phyloP scores from a whole-genome alignment of 176 grass and related monocot species.

The Areca catechu region DNA sequence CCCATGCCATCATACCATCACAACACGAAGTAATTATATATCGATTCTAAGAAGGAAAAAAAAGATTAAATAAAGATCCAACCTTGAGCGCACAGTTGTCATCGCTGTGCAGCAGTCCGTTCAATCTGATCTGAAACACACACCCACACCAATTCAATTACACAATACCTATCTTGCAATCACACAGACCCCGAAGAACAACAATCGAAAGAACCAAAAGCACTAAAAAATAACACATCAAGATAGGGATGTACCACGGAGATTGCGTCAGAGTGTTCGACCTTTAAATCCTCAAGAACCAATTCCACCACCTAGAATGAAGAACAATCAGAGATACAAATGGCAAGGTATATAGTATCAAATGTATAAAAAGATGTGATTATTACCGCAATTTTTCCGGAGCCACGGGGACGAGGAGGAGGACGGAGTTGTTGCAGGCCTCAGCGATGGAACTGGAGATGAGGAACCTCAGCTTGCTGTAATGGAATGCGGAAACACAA shows the following conservation, averaged over 20 bases:
- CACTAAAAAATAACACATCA: background rate
- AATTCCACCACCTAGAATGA: constrained; percentile 59
- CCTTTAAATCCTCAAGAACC: constrained; percentile 75
- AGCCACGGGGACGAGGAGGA: constrained; percentile 64
- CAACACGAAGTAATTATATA: background rate
- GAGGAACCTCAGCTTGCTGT: constrained; percentile 73
- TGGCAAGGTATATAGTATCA: no score
- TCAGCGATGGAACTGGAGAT: constrained; percentile 62
- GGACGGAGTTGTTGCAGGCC: constrained; percentile 68
- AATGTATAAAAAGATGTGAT: background rate
- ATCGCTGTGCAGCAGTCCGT: constrained; percentile 77
- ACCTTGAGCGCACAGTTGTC: constrained; percentile 80
- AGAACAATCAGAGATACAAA: background rate
- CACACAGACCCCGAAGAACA: no score
- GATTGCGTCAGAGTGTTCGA: constrained; percentile 59
- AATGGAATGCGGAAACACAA: background rate
- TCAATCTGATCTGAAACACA: constrained; percentile 72
- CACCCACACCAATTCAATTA: background rate
- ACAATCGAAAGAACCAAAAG: no score
- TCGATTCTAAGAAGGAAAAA: background rate
- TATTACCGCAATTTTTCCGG: constrained; percentile 56
- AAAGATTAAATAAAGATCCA: background rate
- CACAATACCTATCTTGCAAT: background rate
- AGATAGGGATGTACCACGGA: constrained; percentile 46
- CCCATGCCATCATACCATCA: no score